These are phyloP conservation scores for Yamadazyma diospyri DNA, from an alignment of 1,139 yeast genomes.

Conservation along the genomic window DNA sequence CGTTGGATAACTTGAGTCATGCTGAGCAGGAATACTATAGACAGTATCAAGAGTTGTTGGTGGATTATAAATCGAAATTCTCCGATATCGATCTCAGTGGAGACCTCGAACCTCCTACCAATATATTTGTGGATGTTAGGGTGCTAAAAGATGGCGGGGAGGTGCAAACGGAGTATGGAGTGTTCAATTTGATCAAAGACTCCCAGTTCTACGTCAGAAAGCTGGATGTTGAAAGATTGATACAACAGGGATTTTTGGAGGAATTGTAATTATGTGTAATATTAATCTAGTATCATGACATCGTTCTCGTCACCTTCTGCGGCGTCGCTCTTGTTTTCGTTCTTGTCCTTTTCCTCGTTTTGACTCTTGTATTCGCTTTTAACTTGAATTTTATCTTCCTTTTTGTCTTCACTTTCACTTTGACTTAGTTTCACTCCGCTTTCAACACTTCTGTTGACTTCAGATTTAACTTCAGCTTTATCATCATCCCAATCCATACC, in stretches of 20 bases:
- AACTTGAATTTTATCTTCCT: not conserved
- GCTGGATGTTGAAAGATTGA: constrained; percentile 87
- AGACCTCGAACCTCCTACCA: constrained; percentile 82
- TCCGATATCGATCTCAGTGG: constrained; percentile 89
- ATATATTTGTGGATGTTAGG: constrained; percentile 88
- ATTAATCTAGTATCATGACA: constrained; percentile 1
- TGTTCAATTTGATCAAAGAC: constrained; percentile 89
- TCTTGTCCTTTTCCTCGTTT: not conserved
- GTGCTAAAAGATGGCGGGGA: constrained; percentile 95
- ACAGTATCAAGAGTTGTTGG: constrained; percentile 65
- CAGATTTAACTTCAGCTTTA: too few species aligned
- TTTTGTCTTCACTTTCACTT: too few species aligned
- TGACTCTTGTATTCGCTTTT: not conserved
- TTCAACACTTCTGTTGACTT: constrained; percentile 4
- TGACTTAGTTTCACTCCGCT: too few species aligned
- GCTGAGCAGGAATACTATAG: constrained; percentile 78
- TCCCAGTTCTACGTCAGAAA: constrained; percentile 93
- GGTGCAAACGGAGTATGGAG: constrained; percentile 96
- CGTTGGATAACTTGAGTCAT: constrained; percentile 59
- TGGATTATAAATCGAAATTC: constrained; percentile 74
- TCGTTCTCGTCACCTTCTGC: constrained; percentile 2
- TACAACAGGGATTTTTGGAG: constrained; percentile 91
- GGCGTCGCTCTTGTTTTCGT: not conserved
- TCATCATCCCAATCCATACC: too few species aligned
- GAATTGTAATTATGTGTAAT: constrained; percentile 42